phyloP scores from a whole-genome alignment of 352 stramenopile species.

The Phytophthora tentaculata region DNA sequence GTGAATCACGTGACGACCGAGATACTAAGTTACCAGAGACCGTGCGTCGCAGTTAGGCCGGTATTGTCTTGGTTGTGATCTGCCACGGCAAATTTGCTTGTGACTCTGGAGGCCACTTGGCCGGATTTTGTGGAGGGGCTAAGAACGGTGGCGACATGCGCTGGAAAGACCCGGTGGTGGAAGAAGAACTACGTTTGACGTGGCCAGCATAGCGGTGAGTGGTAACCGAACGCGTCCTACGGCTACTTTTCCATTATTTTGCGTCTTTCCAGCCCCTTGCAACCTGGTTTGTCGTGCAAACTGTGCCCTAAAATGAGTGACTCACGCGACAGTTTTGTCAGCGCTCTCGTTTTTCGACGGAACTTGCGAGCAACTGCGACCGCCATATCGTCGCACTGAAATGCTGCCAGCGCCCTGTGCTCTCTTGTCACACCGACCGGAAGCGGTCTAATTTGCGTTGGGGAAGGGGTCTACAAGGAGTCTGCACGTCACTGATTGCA shows the following conservation, averaged over 20 bases:
- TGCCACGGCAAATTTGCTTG: conserved; percentile 40
- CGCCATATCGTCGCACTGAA: conserved; percentile 33
- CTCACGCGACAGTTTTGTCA: conserved; percentile 36
- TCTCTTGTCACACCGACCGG: conserved; percentile 7
- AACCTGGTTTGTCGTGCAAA: conserved; percentile 32
- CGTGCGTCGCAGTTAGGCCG: conserved; percentile 17
- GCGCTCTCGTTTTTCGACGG: conserved; percentile 34
- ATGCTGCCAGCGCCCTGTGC: conserved; percentile 12
- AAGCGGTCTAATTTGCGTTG: conserved; percentile 22
- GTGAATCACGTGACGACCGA: conserved; percentile 11
- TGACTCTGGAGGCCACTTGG: conserved; percentile 26
- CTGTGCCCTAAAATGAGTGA: conserved; percentile 41
- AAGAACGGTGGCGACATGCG: conserved; percentile 36
- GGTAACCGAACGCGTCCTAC: conserved; percentile 24
- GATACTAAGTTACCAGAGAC: conserved; percentile 18
- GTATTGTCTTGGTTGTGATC: conserved; percentile 31
- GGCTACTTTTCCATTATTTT: conserved; percentile 29
- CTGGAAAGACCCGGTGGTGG: conserved; percentile 30
- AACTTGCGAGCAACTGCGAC: conserved; percentile 30
- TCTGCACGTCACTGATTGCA: conserved; percentile 1
- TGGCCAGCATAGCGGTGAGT: conserved; percentile 8
- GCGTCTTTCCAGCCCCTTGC: conserved; percentile 34
- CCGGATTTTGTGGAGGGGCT: conserved; percentile 18
- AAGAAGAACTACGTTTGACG: conserved; percentile 25
- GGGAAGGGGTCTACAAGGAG: conserved; percentile 13